Evolutionary conservation across 2,329 filamentous ascomycete genomes (phyloP), one percentile per base, ranked within the genome.

Genomic region (Beauveria brongniartii): DNA sequence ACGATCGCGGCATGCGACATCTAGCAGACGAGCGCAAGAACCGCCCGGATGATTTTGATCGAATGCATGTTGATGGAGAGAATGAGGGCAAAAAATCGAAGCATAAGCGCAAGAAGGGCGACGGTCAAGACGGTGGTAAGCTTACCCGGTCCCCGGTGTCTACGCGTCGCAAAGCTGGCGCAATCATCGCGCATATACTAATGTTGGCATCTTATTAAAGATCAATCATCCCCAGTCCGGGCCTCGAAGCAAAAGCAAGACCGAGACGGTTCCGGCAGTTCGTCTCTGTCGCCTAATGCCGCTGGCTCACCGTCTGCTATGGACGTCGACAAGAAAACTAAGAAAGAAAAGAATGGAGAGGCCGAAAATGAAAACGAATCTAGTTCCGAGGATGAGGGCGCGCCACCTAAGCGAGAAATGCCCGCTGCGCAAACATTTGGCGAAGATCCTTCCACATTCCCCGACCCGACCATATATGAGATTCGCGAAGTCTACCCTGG

Each of bases 401-500:
- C 84, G 67, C 82, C 83, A 62, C 80, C 87, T 69, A 80, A 81
- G 64, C 81, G 83, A 28, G 84, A 87, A 55, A 80, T 83, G 46
- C 91, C 90, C 5, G 88, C 92, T 62, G 87, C 87, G 69, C 90
- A 96, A 74, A 92, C 91, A 1, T 97, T 97, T 72, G 93, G 93
- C 62, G 88, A 93, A 44, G 92, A 97, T 70, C 93, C 93, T 0
- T 90, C 91, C 28, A 91, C 87, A n/a, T 96, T 93, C 69, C 84
- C 85, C 22, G 94, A 99, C 70, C 92, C 92, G 1, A 96, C 93
- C 41, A 82, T 97, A 55, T 99, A 99, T 77, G 90, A 99, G 71
- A 97, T 99, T 64, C 87, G 87, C 61, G 81, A 87, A 0, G 80
- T 92, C 26, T 82, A 83, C 1, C 82, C 87, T 0, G 87, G 82